Conservation (phyloP, 345 rosid species). For the Boechera divaricarpa region DNA sequence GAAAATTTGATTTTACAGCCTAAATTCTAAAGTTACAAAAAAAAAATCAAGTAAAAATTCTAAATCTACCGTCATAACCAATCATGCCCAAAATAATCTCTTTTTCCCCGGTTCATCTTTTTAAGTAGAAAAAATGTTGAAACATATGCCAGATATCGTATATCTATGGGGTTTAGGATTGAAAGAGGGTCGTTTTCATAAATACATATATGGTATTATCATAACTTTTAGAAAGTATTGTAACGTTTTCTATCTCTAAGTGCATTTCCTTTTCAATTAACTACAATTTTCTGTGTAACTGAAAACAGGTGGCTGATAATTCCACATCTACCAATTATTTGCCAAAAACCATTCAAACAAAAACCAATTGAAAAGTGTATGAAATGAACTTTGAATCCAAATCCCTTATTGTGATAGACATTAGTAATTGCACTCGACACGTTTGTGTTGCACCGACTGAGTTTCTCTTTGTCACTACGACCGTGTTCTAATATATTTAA, state of each 20-base stretch:
- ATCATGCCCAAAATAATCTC: no score
- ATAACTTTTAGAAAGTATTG: conserved; percentile 35
- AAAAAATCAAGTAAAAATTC: no score
- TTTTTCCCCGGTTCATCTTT: no score
- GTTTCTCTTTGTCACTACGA: neutral
- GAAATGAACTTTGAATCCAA: conserved; percentile 5
- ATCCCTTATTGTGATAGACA: neutral
- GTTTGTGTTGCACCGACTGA: neutral
- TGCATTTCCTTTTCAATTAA: conserved; percentile 36
- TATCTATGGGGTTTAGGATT: conserved; percentile 40
- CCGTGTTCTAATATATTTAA: neutral
- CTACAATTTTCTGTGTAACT: conserved; percentile 14
- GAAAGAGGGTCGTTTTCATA: conserved; percentile 31
- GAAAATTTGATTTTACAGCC: no score
- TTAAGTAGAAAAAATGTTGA: conserved; percentile 3
- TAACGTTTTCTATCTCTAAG: conserved; percentile 11
- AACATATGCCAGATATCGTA: conserved; percentile 37
- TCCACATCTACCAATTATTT: conserved; percentile 6
- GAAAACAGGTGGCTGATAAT: conserved; percentile 18
- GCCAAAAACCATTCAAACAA: neutral
- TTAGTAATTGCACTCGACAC: neutral
- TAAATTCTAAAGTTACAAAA: no score
- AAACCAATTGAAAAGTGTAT: neutral
- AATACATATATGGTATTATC: neutral
- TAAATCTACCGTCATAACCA: no score